Evolutionary conservation across 768 basidiomycete genomes (phyloP).

Genomic region (Tricholoma flavovirens): DNA sequence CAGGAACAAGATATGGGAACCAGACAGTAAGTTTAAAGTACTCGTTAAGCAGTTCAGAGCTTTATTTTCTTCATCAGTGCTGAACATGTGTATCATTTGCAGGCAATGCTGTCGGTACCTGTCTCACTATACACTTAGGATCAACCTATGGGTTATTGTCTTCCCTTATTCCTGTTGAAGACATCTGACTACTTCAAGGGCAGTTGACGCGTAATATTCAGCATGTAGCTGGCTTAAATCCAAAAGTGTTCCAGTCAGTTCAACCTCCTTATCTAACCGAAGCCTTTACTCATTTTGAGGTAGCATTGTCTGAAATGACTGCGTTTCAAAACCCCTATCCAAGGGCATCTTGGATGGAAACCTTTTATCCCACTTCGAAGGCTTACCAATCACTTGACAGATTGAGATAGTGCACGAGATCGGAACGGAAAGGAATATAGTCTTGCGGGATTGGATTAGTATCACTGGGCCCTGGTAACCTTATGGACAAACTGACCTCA

Average conservation of each 20-base stretch:
- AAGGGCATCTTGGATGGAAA: conserved; percentile 87
- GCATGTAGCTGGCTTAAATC: conserved; percentile 89
- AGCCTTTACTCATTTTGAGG: not conserved
- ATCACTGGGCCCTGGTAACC: conserved; percentile 55
- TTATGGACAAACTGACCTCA: conserved; percentile 18
- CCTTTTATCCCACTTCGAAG: conserved; percentile 66
- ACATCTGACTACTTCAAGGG: conserved; percentile 87
- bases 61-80: conserved; percentile 33
- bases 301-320: conserved; percentile 87
- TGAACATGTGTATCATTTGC: conserved; percentile 67
- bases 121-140: conserved; percentile 33
- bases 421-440: conserved; percentile 63
- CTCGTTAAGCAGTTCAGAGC: not conserved
- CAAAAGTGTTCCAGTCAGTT: conserved; percentile 79
- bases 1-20: conserved; percentile 64
- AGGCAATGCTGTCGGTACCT: not conserved
- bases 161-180: conserved; percentile 73
- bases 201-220: conserved; percentile 88
- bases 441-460: conserved; percentile 62
- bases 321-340: conserved; percentile 73
- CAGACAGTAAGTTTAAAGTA: conserved; percentile 51
- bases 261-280: not conserved
- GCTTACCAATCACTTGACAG: conserved; percentile 71
- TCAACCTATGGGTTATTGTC: conserved; percentile 79
- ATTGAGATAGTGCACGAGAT: conserved; percentile 85